Evolutionary conservation across 2,329 filamentous ascomycete species (phyloP).

Genomic region (Lizonia empirigonia): DNA sequence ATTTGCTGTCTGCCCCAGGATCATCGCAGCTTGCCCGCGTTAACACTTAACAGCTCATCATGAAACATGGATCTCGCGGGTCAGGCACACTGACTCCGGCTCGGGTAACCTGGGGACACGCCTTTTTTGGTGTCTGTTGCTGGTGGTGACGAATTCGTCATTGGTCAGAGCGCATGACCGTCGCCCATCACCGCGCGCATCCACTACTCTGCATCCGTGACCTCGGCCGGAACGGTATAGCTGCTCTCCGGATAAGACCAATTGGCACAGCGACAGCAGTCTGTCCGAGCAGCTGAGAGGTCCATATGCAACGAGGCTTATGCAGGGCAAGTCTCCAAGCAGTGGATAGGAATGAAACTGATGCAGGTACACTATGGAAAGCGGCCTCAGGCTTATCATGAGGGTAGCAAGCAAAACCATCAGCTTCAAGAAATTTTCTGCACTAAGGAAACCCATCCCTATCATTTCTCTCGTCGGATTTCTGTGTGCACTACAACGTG

Average conservation of each 20-base stretch:
- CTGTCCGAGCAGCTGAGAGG: constrained; percentile 17
- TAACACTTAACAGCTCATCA: constrained; percentile 7
- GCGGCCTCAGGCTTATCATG: neutral
- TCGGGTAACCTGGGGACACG: constrained; percentile 11
- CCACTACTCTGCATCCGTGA: neutral
- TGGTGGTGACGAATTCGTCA: constrained; percentile 6
- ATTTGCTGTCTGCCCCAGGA: constrained; percentile 8
- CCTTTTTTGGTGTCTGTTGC: neutral
- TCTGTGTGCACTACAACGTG: constrained; percentile 8
- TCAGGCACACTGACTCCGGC: constrained; percentile 1
- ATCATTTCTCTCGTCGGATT: neutral
- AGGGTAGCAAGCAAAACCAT: neutral
- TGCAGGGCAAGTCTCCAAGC: constrained; percentile 23
- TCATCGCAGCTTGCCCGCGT: constrained; percentile 12
- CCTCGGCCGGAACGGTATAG: neutral
- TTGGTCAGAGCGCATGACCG: constrained; percentile 7
- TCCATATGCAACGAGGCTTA: constrained; percentile 12
- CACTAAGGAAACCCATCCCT: constrained; percentile 1
- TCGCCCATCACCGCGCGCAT: neutral
- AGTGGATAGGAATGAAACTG: constrained; percentile 12
- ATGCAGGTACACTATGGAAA: constrained; percentile 17
- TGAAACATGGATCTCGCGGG: constrained; percentile 6
- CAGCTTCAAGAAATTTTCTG: neutral
- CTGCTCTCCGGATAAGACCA: constrained; percentile 8
- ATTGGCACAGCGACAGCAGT: constrained; percentile 19